These are phyloP conservation scores for Coelastrella sp. DNA, from an alignment of 139 green algal genomes.

Conservation along the genomic window DNA sequence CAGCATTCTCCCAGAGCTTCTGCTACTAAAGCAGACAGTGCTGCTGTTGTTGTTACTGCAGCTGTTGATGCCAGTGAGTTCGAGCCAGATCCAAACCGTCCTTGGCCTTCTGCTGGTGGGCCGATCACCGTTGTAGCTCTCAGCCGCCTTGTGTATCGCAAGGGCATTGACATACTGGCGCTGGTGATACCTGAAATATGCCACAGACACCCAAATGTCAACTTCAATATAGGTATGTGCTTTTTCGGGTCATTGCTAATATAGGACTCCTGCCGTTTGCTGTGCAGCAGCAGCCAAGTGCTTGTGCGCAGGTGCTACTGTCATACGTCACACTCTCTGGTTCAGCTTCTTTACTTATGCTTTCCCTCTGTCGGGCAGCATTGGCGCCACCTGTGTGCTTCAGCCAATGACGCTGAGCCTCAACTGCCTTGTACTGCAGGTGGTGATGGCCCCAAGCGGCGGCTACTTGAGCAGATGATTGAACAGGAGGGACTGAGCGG, in stretches of 20 bases:
- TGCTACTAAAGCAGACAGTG: background rate
- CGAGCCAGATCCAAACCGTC: constrained; percentile 55
- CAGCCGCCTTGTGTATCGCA: constrained; percentile 94
- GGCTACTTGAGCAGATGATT: constrained; percentile 83
- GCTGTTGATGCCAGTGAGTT: constrained; percentile 89
- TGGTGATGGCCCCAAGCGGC: constrained; percentile 92
- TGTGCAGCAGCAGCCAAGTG: too few species aligned
- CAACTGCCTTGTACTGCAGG: constrained; percentile 52
- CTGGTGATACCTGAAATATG: constrained; percentile 88
- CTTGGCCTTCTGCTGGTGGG: background rate
- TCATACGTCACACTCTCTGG: background rate
- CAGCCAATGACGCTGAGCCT: too few species aligned
- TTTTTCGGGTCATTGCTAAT: too few species aligned
- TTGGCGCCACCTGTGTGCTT: too few species aligned
- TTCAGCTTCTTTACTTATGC: too few species aligned
- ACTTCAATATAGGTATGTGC: constrained; percentile 77
- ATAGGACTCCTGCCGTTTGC: too few species aligned
- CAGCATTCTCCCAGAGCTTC: background rate
- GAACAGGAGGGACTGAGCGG: constrained; percentile 66
- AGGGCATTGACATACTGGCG: constrained; percentile 94
- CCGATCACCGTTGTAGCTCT: constrained; percentile 81
- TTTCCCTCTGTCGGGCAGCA: too few species aligned
- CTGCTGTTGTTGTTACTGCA: constrained; percentile 48
- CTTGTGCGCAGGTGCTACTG: too few species aligned
- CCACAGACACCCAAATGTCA: constrained; percentile 70